Evolutionary conservation across 257 asterid species (phyloP).

Genomic region (Solanum infundibuliforme): DNA sequence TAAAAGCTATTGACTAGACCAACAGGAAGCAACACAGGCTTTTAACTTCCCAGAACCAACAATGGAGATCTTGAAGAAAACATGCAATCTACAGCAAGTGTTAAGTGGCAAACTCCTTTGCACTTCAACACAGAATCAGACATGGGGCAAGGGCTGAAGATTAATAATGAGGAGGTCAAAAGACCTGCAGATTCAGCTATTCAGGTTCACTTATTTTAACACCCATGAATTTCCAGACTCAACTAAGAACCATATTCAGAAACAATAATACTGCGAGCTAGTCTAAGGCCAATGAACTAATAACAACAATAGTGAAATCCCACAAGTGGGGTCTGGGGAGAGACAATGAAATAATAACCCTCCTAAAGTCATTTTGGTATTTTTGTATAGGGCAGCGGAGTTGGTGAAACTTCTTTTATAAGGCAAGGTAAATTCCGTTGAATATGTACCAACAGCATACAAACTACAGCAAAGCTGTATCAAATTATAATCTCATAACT

Average conservation of each 20-base stretch:
- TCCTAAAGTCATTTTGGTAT: neutral
- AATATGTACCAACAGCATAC: neutral
- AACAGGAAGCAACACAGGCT: neutral
- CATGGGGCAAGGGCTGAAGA: neutral
- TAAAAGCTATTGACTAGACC: neutral
- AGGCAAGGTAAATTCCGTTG: neutral
- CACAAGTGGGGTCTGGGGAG: neutral
- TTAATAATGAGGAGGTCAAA: neutral
- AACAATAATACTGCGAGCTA: neutral
- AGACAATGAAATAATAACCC: neutral
- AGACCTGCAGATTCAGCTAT: neutral
- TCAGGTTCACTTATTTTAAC: neutral
- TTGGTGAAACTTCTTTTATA: neutral
- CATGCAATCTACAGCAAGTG: neutral
- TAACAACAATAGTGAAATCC: neutral
- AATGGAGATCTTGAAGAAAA: neutral
- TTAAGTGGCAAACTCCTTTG: neutral
- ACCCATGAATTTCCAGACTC: neutral
- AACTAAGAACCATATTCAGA: neutral
- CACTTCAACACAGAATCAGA: neutral
- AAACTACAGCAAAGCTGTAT: neutral
- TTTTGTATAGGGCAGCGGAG: neutral
- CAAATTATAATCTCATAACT: neutral
- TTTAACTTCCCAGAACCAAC: neutral
- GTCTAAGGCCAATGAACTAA: neutral